Evolutionary conservation across 208 protist species (phyloP).

Genomic region (Trypanosoma brucei): DNA sequence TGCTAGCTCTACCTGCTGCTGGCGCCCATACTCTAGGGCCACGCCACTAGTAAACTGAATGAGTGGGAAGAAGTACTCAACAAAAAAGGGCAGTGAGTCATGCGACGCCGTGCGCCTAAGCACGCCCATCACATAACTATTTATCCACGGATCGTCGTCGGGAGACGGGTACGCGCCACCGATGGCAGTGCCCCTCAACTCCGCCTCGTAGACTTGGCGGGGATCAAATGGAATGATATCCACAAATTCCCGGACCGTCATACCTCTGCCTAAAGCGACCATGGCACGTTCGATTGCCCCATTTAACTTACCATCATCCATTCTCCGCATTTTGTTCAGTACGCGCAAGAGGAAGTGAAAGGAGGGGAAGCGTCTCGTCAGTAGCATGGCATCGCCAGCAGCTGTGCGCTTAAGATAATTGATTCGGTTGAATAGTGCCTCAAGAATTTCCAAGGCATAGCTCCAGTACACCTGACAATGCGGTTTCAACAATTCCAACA

Average conservation of each 20-base stretch:
- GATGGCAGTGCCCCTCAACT: conserved; percentile 23
- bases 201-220: conserved; percentile 40
- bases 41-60: conserved; percentile 66
- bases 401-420: conserved; percentile 75
- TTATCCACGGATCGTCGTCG: conserved; percentile 52
- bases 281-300: conserved; percentile 71
- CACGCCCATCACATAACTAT: conserved; percentile 76
- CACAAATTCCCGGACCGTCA: conserved; percentile 71
- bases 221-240: conserved; percentile 76
- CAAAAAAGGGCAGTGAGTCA: conserved; percentile 79
- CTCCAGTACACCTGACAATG: conserved; percentile 71
- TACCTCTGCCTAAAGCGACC: conserved; percentile 63
- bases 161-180: conserved; percentile 1
- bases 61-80: conserved; percentile 68
- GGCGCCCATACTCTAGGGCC: conserved; percentile 49
- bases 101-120: conserved; percentile 69
- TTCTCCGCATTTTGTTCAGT: conserved; percentile 77
- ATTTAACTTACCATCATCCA: conserved; percentile 76
- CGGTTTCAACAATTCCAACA: conserved; percentile 73
- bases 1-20: conserved; percentile 37
- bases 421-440: conserved; percentile 53
- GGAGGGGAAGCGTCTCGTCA: conserved; percentile 63
- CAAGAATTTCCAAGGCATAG: conserved; percentile 55
- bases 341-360: conserved; percentile 70
- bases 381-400: conserved; percentile 22